Base-by-base conservation (phyloP, 345 rosid species). In the Eucalyptus cloeziana region DNA sequence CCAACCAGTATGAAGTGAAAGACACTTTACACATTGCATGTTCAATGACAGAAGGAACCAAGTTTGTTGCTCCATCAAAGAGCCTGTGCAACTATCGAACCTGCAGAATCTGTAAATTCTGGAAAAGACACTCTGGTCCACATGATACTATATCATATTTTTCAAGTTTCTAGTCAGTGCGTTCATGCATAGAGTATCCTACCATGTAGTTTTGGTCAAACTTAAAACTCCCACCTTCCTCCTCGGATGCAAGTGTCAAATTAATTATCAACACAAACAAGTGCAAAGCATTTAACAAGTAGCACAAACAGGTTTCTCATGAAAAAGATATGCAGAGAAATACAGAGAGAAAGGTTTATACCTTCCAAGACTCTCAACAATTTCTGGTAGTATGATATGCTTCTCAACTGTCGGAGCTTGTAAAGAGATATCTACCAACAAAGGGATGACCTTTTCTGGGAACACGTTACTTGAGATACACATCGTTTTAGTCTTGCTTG, bases 331-430 rank as follows among this genome's bases (percentile, higher is more conserved):
- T 81, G 87, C 33, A 44, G 83, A 86, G 85, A 91, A 13, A 44
- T 37, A 76, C 85, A 76, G 9, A 90, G 25, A 83, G 19, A 91
- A 90, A 86, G 88, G 87, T 50, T 52, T 54, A 88, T 95, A 97
- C 99, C 99, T 95, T 92, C 96, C 96, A 87, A 98, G 95, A 89
- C 92, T 93, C 86, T 95, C 98, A 90, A 98, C 94, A 92, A 97
- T 91, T 94, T 98, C 99, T 3, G 96, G 95, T 88, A 94, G 93
- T 86, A 96, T 89, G 47, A 93, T 97, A 90, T 94, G 93, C 91
- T 95, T 95, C 91, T 97, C 96, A 44, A 92, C 92, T 14, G 91
- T 90, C 51, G 99, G 95, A 88, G 99, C 97, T 89, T 90, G 92
- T 87, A 94, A 92, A 88, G 94, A 91, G 88, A 98, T 96, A 91